Evolutionary conservation across 2,329 filamentous ascomycete species (phyloP), one percentile per base, ranked within the genome.

Genomic region (Fusarium sp.): DNA sequence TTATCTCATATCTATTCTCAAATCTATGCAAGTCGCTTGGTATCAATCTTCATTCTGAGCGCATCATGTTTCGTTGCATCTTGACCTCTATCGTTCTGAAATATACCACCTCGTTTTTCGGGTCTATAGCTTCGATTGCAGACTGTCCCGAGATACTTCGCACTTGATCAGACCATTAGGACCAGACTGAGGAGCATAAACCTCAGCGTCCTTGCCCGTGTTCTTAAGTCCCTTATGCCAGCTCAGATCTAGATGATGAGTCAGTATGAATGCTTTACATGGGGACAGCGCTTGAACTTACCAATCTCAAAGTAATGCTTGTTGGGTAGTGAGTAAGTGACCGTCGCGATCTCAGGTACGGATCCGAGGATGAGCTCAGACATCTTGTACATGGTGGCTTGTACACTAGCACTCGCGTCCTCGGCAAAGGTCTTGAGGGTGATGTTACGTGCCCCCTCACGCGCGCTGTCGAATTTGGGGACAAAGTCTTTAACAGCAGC

Each of bases 361-460:
- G 85, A 88, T 10, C 87, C 91, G 54, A 99, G 84, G 72, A 99
- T 97, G 79, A 91, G 84, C 79, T 95, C 91, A 74, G 88, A 90
- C 95, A 99, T 99, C 85, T 97, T 97, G 85, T 97, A 99, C 96
- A 99, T 98, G 65, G 95, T 98, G 74, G 90, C 91, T 83, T 99
- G 96, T 26, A 99, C 96, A 74, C 93, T 97, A 46, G 96, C 92
- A 75, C 93, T 97, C 77, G 94, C 86, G 76, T 99, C 94, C 76
- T 91, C 88, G 41, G 96, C 95, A 76, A 99, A 99, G 1, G 90
- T 92, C 82, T 92, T 92, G 79, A 97, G 85, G n/a, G 94, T 97
- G 78, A 97, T 96, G 54, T 85, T 83, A 65, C 93, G 86, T n/a
- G 93, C 93, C 55, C 86, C 85, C 70, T 89, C 84, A 86, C 91